Conservation (phyloP, 371 early-diverging fungal species). For the Polyrhizophydium stewartii region DNA sequence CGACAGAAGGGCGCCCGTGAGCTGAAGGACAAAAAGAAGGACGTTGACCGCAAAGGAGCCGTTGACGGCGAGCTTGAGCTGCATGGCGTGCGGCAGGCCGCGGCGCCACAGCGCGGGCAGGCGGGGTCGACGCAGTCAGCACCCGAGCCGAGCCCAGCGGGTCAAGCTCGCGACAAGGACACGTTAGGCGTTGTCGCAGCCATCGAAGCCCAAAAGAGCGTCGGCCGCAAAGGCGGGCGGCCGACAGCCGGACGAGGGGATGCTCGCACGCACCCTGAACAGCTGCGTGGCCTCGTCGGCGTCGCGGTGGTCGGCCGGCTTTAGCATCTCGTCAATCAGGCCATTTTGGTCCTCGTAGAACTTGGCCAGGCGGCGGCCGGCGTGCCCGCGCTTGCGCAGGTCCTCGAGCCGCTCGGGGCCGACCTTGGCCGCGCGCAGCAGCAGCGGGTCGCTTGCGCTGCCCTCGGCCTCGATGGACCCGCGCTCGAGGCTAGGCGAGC, state of each 20-base stretch:
- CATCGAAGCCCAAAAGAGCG: too few species aligned
- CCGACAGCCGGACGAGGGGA: too few species aligned
- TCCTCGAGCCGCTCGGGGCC: background rate
- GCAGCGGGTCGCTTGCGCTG: background rate
- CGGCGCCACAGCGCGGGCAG: too few species aligned
- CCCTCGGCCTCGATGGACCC: too few species aligned
- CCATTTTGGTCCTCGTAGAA: conserved; percentile 84
- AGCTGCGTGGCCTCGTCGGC: conserved; percentile 18
- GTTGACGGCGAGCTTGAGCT: conserved; percentile 80
- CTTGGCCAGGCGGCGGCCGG: conserved; percentile 34
- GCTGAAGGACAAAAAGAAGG: conserved; percentile 70
- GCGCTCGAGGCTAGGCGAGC: too few species aligned
- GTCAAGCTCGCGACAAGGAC: too few species aligned
- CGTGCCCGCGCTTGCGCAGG: conserved; percentile 2
- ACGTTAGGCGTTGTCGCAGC: too few species aligned
- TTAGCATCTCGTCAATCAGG: conserved; percentile 68
- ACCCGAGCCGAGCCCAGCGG: too few species aligned
- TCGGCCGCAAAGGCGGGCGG: too few species aligned
- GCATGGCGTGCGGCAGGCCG: too few species aligned
- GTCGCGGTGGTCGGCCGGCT: conserved; percentile 42
- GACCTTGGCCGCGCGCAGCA: background rate
- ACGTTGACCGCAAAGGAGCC: conserved; percentile 80
- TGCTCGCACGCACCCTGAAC: conserved; percentile 23
- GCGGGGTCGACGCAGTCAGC: too few species aligned
- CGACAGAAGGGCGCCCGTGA: conserved; percentile 78